Evolutionary conservation across 352 stramenopile species (phyloP), one percentile per base, ranked within the genome.

Genomic region (Phytophthora foliorum): DNA sequence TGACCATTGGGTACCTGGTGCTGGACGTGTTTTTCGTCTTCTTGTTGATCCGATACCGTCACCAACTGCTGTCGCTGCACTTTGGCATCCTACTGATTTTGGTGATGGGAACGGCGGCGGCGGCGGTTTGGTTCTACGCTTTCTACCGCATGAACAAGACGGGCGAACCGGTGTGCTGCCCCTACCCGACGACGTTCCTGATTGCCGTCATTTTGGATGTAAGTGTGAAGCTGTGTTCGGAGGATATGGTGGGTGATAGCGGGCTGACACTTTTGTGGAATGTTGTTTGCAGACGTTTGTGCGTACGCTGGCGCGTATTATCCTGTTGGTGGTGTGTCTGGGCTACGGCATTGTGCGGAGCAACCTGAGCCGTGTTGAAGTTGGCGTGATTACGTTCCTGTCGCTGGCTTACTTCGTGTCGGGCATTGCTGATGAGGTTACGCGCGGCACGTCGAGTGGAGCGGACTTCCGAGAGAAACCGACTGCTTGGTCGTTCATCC

Each of bases 141-240:
- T 94, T 97, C 56, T 94, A 85, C 68, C 67, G 81, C 57, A 95
- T 97, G 85, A 97, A 97, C 77, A 77, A 87, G 74, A 92, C 83
- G n/a, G 91, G 91, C 29, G 83, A 90, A 51, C 91, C 91, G 0
- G 92, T 97, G 29, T 97, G 90, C 67, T 97, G 91, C 48, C 91
- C 91, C 21, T 96, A 97, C 61, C 90, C 91, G 45, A 93, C 82
- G 19, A 87, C 80, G 9, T 95, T 97, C 58, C 75, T 97, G 25
- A 72, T 90, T 29, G 78, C 91, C 0, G 91, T 97, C 36, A 83
- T 93, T 51, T 69, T 97, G 25, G 88, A 96, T 68, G 88, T 95
- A 67, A 56, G 84, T 83, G 27, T 50, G 22, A 53, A 16, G 27
- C 4, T 63, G 21, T 65, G n/a, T n/a, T n/a, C n/a, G n/a, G 17